Evolutionary conservation across 768 basidiomycete species (phyloP).

Genomic region (Lentinula boryana): DNA sequence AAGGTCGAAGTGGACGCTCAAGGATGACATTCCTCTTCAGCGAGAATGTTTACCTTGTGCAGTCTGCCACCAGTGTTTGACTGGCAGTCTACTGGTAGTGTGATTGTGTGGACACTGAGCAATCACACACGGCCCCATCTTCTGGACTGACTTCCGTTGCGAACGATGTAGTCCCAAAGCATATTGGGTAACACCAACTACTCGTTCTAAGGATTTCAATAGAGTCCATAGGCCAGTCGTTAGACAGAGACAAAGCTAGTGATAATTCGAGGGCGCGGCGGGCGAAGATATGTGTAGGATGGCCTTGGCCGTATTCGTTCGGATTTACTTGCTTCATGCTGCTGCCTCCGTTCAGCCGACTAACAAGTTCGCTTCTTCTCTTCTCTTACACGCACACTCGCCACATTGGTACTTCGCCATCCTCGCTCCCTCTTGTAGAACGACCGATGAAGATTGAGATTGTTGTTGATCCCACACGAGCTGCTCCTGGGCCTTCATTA

Average conservation of each 20-base stretch:
- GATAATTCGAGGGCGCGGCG: slow-evolving; percentile 23
- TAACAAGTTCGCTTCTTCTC: slow-evolving; percentile 32
- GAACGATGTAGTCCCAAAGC: not conserved
- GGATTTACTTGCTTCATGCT: slow-evolving; percentile 30
- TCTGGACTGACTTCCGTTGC: not conserved
- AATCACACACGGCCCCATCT: too few species aligned
- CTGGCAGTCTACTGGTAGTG: not conserved
- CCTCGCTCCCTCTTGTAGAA: slow-evolving; percentile 24
- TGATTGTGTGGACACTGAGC: not conserved
- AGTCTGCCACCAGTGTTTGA: not conserved
- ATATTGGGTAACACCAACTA: too few species aligned
- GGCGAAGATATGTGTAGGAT: slow-evolving; percentile 14
- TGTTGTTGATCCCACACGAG: slow-evolving; percentile 78
- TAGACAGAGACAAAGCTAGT: slow-evolving; percentile 34
- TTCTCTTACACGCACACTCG: slow-evolving; percentile 23
- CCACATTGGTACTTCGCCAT: slow-evolving; percentile 20
- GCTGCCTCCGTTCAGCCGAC: slow-evolving; percentile 39
- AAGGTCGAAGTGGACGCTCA: not conserved
- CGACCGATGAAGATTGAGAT: slow-evolving; percentile 50
- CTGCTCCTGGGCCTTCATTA: slow-evolving; percentile 51
- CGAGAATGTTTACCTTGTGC: not conserved
- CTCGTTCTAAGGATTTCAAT: not conserved
- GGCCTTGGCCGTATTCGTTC: slow-evolving; percentile 25
- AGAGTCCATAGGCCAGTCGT: not conserved
- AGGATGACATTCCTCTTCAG: not conserved